Conservation (phyloP, 1,284 basidiomycete species). For the Apiotrichum siamense region DNA sequence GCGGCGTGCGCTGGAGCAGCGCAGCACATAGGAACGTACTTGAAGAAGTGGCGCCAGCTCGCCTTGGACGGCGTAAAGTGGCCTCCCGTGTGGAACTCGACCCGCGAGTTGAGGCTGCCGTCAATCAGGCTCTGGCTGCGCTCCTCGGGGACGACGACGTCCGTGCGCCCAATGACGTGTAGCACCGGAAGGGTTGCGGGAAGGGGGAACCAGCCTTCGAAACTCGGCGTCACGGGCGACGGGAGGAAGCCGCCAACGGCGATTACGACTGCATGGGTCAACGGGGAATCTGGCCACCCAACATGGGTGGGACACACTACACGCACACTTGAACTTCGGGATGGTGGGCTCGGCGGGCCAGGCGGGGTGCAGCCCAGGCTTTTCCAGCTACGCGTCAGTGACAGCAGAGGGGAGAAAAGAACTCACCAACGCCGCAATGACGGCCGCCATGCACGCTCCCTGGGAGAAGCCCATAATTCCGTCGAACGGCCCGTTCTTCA, state of each 20-base stretch:
- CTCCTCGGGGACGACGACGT: slow-evolving; percentile 71
- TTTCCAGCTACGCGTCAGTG: slow-evolving; percentile 49
- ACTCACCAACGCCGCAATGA: slow-evolving; percentile 66
- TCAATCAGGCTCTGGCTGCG: slow-evolving; percentile 59
- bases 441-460: slow-evolving; percentile 70
- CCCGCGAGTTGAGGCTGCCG: slow-evolving; percentile 50
- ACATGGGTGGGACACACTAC: too few relatives aligned
- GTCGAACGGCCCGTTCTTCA: slow-evolving; percentile 48
- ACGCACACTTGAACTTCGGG: slow-evolving; percentile 57
- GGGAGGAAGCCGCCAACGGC: slow-evolving; percentile 51
- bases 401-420: background rate
- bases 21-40: slow-evolving; percentile 35
- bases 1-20: too few relatives aligned
- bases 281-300: too few relatives aligned
- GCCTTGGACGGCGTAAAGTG: slow-evolving; percentile 46
- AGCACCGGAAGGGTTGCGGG: slow-evolving; percentile 60
- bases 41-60: slow-evolving; percentile 46
- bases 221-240: slow-evolving; percentile 37
- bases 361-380: slow-evolving; percentile 56
- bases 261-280: slow-evolving; percentile 52
- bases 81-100: slow-evolving; percentile 48
- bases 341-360: slow-evolving; percentile 61
- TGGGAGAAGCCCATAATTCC: slow-evolving; percentile 82
- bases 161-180: slow-evolving; percentile 71
- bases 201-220: slow-evolving; percentile 51